Evolutionary conservation across 1,139 yeast genomes (phyloP).

Genomic region (Pichia kudriavzevii): DNA sequence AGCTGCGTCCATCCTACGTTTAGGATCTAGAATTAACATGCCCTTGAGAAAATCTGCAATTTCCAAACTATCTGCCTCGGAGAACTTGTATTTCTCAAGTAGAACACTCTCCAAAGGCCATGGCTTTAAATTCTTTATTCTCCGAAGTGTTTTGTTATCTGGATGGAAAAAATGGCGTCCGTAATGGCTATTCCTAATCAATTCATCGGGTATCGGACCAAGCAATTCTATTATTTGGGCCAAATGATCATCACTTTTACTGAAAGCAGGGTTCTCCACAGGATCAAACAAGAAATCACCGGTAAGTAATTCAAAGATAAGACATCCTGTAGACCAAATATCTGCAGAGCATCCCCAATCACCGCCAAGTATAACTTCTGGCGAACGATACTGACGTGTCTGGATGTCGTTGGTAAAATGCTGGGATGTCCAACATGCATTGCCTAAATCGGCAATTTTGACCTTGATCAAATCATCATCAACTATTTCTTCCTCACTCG

Average conservation of each 20-base stretch:
- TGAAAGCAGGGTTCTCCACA: conserved; percentile 53
- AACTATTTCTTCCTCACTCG: conserved; percentile 28
- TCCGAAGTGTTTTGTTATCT: conserved; percentile 39
- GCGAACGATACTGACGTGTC: conserved; percentile 79
- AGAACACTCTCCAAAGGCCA: conserved; percentile 66
- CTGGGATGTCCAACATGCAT: conserved; percentile 66
- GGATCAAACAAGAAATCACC: conserved; percentile 87
- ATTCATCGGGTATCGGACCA: conserved; percentile 50
- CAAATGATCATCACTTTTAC: conserved; percentile 77
- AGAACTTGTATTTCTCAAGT: conserved; percentile 63
- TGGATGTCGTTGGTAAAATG: conserved; percentile 83
- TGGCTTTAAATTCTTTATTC: conserved; percentile 56
- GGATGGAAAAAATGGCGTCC: conserved; percentile 48
- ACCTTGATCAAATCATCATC: conserved; percentile 39
- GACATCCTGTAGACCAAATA: conserved; percentile 78
- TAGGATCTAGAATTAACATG: conserved; percentile 67
- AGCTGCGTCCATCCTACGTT: conserved; percentile 69
- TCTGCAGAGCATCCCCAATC: conserved; percentile 83
- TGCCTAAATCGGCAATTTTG: conserved; percentile 80
- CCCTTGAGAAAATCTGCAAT: conserved; percentile 61
- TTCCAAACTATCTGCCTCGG: conserved; percentile 44
- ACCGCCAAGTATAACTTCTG: conserved; percentile 64
- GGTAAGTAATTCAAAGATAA: conserved; percentile 71
- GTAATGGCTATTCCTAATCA: conserved; percentile 46
- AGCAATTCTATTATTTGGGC: conserved; percentile 76